These are phyloP conservation scores for Stemphylium lycopersici DNA, from an alignment of 2,329 filamentous ascomycete species.

Conservation along the genomic window DNA sequence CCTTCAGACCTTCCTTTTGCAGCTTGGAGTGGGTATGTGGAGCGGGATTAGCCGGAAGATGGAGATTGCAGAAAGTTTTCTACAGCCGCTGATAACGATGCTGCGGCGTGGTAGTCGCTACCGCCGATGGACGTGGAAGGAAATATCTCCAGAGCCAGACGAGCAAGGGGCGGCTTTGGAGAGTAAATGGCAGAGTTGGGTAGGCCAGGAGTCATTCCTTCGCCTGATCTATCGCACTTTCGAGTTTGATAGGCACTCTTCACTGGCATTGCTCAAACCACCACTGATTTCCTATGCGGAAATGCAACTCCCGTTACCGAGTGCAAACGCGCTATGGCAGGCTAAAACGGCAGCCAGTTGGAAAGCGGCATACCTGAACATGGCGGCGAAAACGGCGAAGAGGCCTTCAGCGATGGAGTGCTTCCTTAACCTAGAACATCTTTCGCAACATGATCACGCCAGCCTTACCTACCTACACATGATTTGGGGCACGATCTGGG, in stretches of 20 bases:
- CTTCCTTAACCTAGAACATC: constrained; percentile 33
- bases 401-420: constrained; percentile 40
- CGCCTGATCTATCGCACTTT: constrained; percentile 71
- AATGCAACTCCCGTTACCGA: constrained; percentile 69
- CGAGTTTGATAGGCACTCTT: constrained; percentile 69
- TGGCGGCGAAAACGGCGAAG: constrained; percentile 17
- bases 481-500: constrained; percentile 69
- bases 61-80: constrained; percentile 65
- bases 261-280: constrained; percentile 69
- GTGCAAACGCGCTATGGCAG: constrained; percentile 67
- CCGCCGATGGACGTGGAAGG: constrained; percentile 60
- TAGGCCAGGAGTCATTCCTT: constrained; percentile 69
- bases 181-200: constrained; percentile 70
- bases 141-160: constrained; percentile 57
- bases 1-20: constrained; percentile 58
- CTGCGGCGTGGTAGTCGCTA: constrained; percentile 64
- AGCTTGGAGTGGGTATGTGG: constrained; percentile 63
- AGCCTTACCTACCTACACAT: constrained; percentile 68
- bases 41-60: constrained; percentile 65
- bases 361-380: constrained; percentile 64
- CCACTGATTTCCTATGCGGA: constrained; percentile 73
- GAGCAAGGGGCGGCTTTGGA: constrained; percentile 65
- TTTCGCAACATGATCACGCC: constrained; percentile 39
- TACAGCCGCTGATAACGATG: constrained; percentile 62
- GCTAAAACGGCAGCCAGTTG: constrained; percentile 68